Conservation (phyloP, 306 rosid species). For the Malus sieversii region DNA sequence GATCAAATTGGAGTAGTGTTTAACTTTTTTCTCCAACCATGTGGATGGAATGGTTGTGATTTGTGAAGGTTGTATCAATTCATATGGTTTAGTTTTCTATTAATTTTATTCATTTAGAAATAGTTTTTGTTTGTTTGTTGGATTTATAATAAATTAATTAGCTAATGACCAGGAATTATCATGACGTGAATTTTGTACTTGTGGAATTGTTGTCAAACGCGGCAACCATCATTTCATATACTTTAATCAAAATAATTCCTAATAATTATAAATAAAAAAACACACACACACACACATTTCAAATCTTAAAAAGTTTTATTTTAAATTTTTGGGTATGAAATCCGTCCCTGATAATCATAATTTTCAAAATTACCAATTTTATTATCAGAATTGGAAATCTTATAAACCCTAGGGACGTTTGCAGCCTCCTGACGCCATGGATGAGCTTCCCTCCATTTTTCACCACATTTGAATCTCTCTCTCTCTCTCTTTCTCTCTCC, state of each 20-base stretch:
- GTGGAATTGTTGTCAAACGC: not conserved
- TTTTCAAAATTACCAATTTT: not conserved
- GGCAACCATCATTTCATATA: not conserved
- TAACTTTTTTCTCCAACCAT: too few relatives aligned
- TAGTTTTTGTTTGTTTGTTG: too few relatives aligned
- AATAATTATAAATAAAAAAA: not conserved
- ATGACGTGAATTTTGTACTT: not conserved
- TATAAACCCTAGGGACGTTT: not conserved
- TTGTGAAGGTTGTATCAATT: too few relatives aligned
- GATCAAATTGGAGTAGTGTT: too few relatives aligned
- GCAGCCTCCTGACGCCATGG: not conserved
- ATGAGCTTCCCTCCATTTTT: conserved; percentile 1
- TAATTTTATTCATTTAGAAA: too few relatives aligned
- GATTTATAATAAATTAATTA: too few relatives aligned
- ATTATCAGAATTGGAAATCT: not conserved
- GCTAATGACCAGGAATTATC: not conserved
- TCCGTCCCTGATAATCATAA: not conserved
- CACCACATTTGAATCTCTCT: not conserved
- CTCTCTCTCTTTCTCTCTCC: not conserved
- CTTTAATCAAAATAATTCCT: not conserved
- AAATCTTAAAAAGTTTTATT: not conserved
- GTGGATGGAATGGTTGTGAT: too few relatives aligned
- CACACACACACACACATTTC: not conserved
- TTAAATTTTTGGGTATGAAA: too few relatives aligned
- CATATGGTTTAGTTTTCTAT: too few relatives aligned